phyloP scores from a whole-genome alignment of 106 monocot species.

The Dactylorhiza incarnata region DNA sequence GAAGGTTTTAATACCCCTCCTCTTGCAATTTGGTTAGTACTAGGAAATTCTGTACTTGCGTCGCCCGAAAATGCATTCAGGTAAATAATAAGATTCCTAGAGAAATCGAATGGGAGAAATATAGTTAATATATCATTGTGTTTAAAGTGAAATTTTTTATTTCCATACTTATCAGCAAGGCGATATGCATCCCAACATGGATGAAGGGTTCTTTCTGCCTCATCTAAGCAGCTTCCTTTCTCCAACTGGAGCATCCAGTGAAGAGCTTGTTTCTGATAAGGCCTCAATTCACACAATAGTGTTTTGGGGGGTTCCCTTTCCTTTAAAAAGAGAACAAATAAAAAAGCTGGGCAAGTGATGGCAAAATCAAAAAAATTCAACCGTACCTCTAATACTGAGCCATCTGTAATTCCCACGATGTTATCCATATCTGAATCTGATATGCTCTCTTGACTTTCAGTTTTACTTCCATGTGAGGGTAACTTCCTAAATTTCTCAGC shows the following conservation, averaged over 20 bases:
- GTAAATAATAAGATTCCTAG: slow-evolving; percentile 69
- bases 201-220: slow-evolving; percentile 65
- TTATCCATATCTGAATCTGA: slow-evolving; percentile 60
- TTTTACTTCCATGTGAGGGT: slow-evolving; percentile 28
- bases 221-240: slow-evolving; percentile 58
- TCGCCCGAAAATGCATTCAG: slow-evolving; percentile 90
- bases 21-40: slow-evolving; percentile 71
- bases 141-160: not conserved
- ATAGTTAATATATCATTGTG: slow-evolving; percentile 1
- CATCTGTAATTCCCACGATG: slow-evolving; percentile 59
- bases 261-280: slow-evolving; percentile 94
- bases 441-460: slow-evolving; percentile 28
- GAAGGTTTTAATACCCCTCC: slow-evolving; percentile 61
- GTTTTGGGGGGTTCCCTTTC: slow-evolving; percentile 67
- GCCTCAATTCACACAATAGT: slow-evolving; percentile 62
- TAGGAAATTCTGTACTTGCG: slow-evolving; percentile 78
- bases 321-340: slow-evolving; percentile 18
- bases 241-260: slow-evolving; percentile 87
- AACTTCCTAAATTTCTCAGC: slow-evolving; percentile 50
- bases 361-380: not conserved
- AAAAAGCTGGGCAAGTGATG: not conserved
- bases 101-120: slow-evolving; percentile 7
- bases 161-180: slow-evolving; percentile 67
- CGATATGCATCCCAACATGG: slow-evolving; percentile 92
- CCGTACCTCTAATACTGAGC: slow-evolving; percentile 59